phyloP scores from a whole-genome alignment of 345 rosid genomes.

The Eucalyptus erythrocorys region DNA sequence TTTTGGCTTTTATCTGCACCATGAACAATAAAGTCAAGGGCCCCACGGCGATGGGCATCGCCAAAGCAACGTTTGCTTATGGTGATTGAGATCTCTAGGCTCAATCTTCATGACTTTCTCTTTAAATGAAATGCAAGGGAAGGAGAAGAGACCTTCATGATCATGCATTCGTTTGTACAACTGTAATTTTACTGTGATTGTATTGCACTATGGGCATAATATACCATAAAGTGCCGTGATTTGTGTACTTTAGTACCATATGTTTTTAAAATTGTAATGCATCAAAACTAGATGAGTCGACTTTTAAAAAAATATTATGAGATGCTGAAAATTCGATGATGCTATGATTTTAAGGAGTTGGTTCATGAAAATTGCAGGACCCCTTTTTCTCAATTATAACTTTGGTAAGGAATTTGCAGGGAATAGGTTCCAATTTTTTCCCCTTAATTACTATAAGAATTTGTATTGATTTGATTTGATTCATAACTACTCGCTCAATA shows the following conservation, averaged over 20 bases:
- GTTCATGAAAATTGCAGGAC: not conserved
- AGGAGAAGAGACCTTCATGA: not conserved
- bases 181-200: not conserved
- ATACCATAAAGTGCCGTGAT: not conserved
- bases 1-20: no score
- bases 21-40: not conserved
- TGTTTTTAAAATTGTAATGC: not conserved
- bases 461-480: not conserved
- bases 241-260: not conserved
- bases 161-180: not conserved
- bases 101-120: not conserved
- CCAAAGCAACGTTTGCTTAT: not conserved
- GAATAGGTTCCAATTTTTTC: not conserved
- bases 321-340: not conserved
- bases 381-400: not conserved
- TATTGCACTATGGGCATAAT: not conserved
- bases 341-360: not conserved
- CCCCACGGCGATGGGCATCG: fast-evolving
- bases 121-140: not conserved
- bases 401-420: not conserved
- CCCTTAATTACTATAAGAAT: not conserved
- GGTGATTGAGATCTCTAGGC: not conserved
- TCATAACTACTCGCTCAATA: not conserved
- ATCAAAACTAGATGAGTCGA: not conserved
- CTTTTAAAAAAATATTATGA: not conserved